These are phyloP conservation scores for Simplicillium sp. DNA, from an alignment of 2,329 filamentous ascomycete genomes.

Conservation along the genomic window DNA sequence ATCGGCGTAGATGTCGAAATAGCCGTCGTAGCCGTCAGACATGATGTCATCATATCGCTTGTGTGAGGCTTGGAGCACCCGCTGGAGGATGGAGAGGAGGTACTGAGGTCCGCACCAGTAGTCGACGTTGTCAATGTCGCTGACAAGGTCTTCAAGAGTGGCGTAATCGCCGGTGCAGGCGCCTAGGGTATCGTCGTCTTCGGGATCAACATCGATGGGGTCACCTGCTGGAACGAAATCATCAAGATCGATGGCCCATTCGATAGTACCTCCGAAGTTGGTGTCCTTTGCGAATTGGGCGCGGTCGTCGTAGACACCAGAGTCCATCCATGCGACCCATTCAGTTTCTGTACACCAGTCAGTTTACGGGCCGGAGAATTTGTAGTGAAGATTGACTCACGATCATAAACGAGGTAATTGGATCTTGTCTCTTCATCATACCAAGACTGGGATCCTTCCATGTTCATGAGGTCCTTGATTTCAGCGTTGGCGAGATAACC, in stretches of 20 bases:
- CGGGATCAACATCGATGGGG: too few species aligned
- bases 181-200: too few species aligned
- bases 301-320: conserved; percentile 6
- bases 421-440: not conserved
- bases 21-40: conserved; percentile 4
- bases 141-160: too few species aligned
- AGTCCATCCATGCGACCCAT: conserved; percentile 12
- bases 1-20: conserved; percentile 5
- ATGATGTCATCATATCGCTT: conserved; percentile 5
- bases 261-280: conserved; percentile 10
- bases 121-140: conserved; percentile 2
- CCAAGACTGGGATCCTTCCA: conserved; percentile 2
- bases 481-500: conserved; percentile 21
- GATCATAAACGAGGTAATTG: conserved; percentile 9
- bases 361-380: too few species aligned
- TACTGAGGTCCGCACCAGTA: conserved; percentile 5
- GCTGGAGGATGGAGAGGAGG: conserved; percentile 2
- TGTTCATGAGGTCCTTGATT: conserved; percentile 18
- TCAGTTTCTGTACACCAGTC: conserved; percentile 4
- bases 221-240: too few species aligned
- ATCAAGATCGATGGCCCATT: conserved; percentile 12
- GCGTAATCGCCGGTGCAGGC: too few species aligned
- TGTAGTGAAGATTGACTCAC: not conserved
- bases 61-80: conserved; percentile 1
- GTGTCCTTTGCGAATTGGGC: not conserved